Base-by-base conservation (phyloP, 164 flowering plant genomes). In the Warburgia ugandensis region DNA sequence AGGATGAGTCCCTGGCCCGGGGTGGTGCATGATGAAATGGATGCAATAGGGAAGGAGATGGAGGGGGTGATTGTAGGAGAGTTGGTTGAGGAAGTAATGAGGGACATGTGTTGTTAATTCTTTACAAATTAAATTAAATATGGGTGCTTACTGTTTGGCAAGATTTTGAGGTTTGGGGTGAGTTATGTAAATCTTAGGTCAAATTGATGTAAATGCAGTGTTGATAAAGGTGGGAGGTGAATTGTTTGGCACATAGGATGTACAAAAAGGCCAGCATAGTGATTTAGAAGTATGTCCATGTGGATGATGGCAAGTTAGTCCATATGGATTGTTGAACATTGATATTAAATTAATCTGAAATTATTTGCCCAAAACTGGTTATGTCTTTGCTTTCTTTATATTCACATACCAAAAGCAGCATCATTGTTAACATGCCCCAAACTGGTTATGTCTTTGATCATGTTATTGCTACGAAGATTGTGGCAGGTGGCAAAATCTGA, bases 21-120 rank as follows among this genome's bases (percentile, higher is more conserved):
- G 12, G 50, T 63, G 55, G 52, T 69, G 32, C 63, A 69, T 39
- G 77, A 73, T 32, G 90, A 83, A 50, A 47, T 63, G 13, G 62
- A 56, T 54, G 55, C 39, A 30, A 13, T 87, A 5, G 85, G 78
- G 14, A 64, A 63, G 56, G 94, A 81, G 25, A 42, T 85, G 33
- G 98, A 80, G 61, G 38, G 50, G 48, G 38, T 56, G 62, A 76
- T 92, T 32, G 61, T 77, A 6, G 66, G 62, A 26, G 91, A 83
- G 22, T 52, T 92, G 52, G 63, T 87, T 33, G 77, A 74, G 31
- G 96, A 86, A 64, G 59, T 63, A 33, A 59, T 78, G 35, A 64
- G 67, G 60, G 86, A 83, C 48, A 59, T 80, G 71, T 47, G 53
- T 36, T 44, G 6, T 29, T 29, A 30, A n/a, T 30, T 9, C 6